Percentiles rank a stretch among this genome's conserved stretches.
phyloP scores from a whole-genome alignment of 805 yeast species.

The Diddensiella santjacobensis region DNA sequence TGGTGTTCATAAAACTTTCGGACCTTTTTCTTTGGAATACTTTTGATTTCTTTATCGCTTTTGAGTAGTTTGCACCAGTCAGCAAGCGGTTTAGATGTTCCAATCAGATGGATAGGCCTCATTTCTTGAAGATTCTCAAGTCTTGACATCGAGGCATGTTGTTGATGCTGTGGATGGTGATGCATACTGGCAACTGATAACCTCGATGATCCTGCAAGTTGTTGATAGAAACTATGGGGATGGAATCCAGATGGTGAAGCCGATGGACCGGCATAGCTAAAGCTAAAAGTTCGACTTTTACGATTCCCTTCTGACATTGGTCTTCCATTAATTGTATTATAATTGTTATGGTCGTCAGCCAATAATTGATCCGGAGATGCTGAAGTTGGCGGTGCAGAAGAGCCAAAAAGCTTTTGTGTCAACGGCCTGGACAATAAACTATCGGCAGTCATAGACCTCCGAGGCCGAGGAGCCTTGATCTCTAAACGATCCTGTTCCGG shows the following conservation, averaged over 20 bases:
- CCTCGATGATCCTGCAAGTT: neutral
- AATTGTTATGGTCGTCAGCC: neutral
- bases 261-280: neutral
- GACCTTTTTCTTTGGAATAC: constrained; percentile 31
- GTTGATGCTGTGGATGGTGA: constrained; percentile 3
- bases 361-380: neutral
- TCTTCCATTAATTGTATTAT: neutral
- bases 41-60: constrained; percentile 26
- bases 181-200: constrained; percentile 1
- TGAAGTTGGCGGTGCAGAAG: neutral
- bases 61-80: constrained; percentile 39
- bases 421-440: constrained; percentile 1
- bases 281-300: neutral
- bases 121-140: constrained; percentile 38
- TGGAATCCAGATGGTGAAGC: neutral
- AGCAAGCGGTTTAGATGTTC: constrained; percentile 37
- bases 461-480: neutral
- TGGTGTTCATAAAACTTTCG: constrained; percentile 52
- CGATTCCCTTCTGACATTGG: neutral
- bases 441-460: constrained; percentile 5
- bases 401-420: neutral
- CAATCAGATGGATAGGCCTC: constrained; percentile 48
- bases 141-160: neutral
- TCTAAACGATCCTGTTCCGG: neutral
- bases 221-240: constrained; percentile 1